Evolutionary conservation across 352 stramenopile species (phyloP).

Genomic region (Pythium chondricola): DNA sequence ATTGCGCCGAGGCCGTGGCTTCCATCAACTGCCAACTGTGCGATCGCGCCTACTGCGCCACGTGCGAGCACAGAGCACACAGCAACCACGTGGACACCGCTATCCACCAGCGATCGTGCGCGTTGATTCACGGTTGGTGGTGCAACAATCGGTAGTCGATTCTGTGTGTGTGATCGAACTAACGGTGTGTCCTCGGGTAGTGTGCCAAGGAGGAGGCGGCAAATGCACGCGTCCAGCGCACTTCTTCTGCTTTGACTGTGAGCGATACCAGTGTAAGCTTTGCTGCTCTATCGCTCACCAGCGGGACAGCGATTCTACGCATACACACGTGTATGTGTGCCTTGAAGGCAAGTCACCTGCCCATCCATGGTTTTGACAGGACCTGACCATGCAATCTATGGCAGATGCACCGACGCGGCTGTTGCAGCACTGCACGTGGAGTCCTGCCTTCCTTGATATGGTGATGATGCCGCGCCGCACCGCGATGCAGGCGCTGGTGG

Average conservation of each 20-base stretch:
- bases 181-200: conserved; percentile 14
- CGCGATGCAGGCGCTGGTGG: conserved; percentile 8
- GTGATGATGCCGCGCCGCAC: conserved; percentile 29
- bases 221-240: conserved; percentile 38
- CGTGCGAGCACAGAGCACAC: conserved; percentile 43
- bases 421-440: conserved; percentile 42
- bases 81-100: conserved; percentile 13
- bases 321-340: conserved; percentile 44
- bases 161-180: background rate
- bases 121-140: conserved; percentile 32
- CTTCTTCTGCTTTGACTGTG: conserved; percentile 54
- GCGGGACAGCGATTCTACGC: background rate
- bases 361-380: background rate
- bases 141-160: background rate
- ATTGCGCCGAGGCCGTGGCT: conserved; percentile 31
- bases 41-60: conserved; percentile 32
- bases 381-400: background rate
- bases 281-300: conserved; percentile 27
- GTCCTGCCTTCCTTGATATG: conserved; percentile 32
- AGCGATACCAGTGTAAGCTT: conserved; percentile 44
- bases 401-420: conserved; percentile 35
- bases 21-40: conserved; percentile 41
- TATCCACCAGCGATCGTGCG: conserved; percentile 33
- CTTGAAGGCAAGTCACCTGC: conserved; percentile 35
- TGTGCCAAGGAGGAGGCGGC: conserved; percentile 51